Conservation (phyloP, 345 rosid genomes). For the Populus tremula region DNA sequence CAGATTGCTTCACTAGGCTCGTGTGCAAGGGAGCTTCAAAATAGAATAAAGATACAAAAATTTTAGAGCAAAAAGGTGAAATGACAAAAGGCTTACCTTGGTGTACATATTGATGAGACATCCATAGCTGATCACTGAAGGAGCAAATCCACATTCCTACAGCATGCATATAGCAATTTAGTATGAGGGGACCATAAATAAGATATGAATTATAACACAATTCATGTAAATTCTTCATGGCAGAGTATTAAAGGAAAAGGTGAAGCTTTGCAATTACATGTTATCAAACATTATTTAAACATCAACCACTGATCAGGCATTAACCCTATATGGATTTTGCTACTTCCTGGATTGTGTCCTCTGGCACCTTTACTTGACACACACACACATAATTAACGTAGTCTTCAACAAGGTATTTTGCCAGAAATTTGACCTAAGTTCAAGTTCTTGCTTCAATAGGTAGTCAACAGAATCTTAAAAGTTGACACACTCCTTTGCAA, state of each 20-base stretch:
- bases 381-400: too few species aligned
- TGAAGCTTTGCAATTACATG: background rate
- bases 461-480: too few species aligned
- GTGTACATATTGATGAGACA: slow-evolving; percentile 81
- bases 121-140: slow-evolving; percentile 84
- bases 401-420: too few species aligned
- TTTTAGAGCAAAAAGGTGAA: background rate
- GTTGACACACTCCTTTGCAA: too few species aligned
- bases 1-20: background rate
- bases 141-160: slow-evolving; percentile 89
- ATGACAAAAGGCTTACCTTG: slow-evolving; percentile 46
- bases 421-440: too few species aligned
- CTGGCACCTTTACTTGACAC: too few species aligned
- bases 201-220: background rate
- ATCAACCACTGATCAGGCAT: too few species aligned
- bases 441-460: too few species aligned
- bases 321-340: too few species aligned
- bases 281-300: background rate
- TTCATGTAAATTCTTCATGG: background rate
- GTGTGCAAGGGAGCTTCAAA: background rate
- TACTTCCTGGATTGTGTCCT: too few species aligned
- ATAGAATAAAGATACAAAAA: background rate
- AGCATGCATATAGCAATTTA: slow-evolving; percentile 15
- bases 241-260: background rate
- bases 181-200: background rate